These are phyloP conservation scores for Kwoniella sp. DNA, from an alignment of 768 basidiomycete species.

Conservation along the genomic window DNA sequence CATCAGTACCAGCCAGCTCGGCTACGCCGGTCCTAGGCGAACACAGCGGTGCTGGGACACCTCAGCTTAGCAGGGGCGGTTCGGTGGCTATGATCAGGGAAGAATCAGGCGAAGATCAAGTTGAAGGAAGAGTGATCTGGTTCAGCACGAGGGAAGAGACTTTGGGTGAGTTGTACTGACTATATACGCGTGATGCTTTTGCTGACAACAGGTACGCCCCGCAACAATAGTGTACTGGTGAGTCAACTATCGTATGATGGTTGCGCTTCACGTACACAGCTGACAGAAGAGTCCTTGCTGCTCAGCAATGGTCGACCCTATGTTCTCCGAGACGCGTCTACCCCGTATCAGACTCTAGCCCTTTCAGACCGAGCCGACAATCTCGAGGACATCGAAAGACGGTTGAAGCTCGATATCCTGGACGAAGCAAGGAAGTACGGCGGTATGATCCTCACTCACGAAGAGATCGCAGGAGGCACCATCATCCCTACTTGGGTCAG, in stretches of 20 bases:
- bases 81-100: slow-evolving; percentile 3
- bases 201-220: neutral
- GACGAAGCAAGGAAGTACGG: slow-evolving; percentile 81
- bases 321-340: slow-evolving; percentile 81
- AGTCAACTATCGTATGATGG: slow-evolving; percentile 58
- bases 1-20: slow-evolving; percentile 18
- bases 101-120: slow-evolving; percentile 4
- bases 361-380: slow-evolving; percentile 93
- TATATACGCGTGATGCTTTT: neutral
- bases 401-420: slow-evolving; percentile 87
- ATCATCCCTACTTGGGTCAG: slow-evolving; percentile 92
- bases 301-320: slow-evolving; percentile 66
- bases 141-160: slow-evolving; percentile 97
- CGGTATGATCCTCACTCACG: slow-evolving; percentile 87
- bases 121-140: slow-evolving; percentile 64
- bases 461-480: slow-evolving; percentile 76
- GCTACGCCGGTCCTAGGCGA: slow-evolving; percentile 2
- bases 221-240: slow-evolving; percentile 56
- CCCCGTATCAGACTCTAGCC: slow-evolving; percentile 74
- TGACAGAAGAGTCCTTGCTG: neutral
- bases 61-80: neutral
- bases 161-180: slow-evolving; percentile 64
- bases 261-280: neutral
- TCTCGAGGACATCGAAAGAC: slow-evolving; percentile 80
- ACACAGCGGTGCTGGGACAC: neutral